These are phyloP conservation scores for Linum tenue DNA, from an alignment of 345 rosid genomes.

Conservation along the genomic window DNA sequence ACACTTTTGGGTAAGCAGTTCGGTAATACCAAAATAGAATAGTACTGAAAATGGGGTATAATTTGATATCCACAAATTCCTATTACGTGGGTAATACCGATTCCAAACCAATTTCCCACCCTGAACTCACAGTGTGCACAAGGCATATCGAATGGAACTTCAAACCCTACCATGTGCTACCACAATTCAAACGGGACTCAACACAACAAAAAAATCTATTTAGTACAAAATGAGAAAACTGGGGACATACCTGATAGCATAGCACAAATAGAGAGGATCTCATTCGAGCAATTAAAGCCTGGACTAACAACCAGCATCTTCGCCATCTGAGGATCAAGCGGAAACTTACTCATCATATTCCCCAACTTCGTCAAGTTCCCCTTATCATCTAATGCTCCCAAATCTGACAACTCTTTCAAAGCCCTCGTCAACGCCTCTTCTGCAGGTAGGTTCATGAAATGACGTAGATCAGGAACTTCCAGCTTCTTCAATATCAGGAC, in stretches of 20 bases:
- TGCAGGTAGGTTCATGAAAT: conserved; percentile 96
- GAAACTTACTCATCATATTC: conserved; percentile 93
- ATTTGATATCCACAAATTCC: too few species aligned
- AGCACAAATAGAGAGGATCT: conserved; percentile 83
- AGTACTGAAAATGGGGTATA: too few species aligned
- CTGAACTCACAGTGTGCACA: too few species aligned
- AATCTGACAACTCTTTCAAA: conserved; percentile 72
- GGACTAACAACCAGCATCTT: conserved; percentile 95
- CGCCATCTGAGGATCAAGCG: conserved; percentile 92
- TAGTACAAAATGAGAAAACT: conserved; percentile 1
- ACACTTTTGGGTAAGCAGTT: too few species aligned
- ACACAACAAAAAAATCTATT: conserved; percentile 9
- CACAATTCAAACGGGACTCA: conserved; percentile 23
- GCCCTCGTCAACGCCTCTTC: conserved; percentile 96
- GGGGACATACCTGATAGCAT: conserved; percentile 79
- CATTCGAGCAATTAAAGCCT: conserved; percentile 91
- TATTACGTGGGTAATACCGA: too few species aligned
- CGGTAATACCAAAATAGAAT: too few species aligned
- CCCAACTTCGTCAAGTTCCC: conserved; percentile 86
- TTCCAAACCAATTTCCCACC: too few species aligned
- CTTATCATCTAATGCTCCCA: conserved; percentile 92
- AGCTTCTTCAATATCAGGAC: conserved; percentile 79
- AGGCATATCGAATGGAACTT: too few species aligned
- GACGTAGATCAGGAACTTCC: conserved; percentile 81
- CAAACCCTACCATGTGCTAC: not conserved